A percentile compares a stretch with the other conserved stretches of the same genome.
Conservation (phyloP, 2,329 filamentous ascomycete species). For the Laburnicola sp. region DNA sequence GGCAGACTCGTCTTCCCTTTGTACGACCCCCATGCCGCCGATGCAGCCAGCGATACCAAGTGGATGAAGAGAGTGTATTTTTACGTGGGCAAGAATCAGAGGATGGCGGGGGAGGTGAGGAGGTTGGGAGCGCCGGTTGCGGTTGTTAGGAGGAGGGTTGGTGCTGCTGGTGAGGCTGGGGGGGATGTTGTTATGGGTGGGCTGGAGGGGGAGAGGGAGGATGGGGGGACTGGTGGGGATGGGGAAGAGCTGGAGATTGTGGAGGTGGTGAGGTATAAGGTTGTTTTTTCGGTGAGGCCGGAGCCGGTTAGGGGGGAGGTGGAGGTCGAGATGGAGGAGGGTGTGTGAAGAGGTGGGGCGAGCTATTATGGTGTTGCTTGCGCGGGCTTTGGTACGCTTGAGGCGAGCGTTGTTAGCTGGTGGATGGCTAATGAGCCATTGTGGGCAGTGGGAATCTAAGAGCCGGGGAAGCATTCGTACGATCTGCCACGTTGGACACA, state of each 20-base stretch:
- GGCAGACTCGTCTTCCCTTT: slow-evolving; percentile 79
- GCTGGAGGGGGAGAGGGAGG: slow-evolving; percentile 19
- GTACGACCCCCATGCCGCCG: slow-evolving; percentile 56
- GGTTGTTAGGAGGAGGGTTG: slow-evolving; percentile 61
- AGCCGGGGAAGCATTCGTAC: no score
- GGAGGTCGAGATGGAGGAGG: slow-evolving; percentile 22
- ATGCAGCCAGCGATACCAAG: slow-evolving; percentile 58
- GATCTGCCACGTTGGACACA: no score
- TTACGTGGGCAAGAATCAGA: slow-evolving; percentile 85
- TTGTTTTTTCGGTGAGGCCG: slow-evolving; percentile 80
- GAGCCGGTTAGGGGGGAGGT: slow-evolving; percentile 67
- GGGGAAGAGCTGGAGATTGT: slow-evolving; percentile 72
- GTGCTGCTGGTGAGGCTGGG: slow-evolving; percentile 16
- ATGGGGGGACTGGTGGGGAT: slow-evolving; percentile 9
- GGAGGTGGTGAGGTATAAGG: slow-evolving; percentile 83
- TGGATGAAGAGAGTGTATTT: slow-evolving; percentile 93
- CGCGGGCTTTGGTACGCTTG: no score
- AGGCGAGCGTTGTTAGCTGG: no score
- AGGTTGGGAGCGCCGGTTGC: slow-evolving; percentile 79
- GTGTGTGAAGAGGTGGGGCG: slow-evolving; percentile 12
- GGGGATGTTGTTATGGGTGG: slow-evolving; percentile 36
- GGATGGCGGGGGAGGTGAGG: slow-evolving; percentile 86
- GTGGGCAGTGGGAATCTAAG: no score
- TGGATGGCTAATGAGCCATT: no score
- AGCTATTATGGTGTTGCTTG: neutral